Percentiles rank a stretch among this genome's conserved stretches.
phyloP scores from a whole-genome alignment of 176 grass and related monocot species.

The Carex pumila region DNA sequence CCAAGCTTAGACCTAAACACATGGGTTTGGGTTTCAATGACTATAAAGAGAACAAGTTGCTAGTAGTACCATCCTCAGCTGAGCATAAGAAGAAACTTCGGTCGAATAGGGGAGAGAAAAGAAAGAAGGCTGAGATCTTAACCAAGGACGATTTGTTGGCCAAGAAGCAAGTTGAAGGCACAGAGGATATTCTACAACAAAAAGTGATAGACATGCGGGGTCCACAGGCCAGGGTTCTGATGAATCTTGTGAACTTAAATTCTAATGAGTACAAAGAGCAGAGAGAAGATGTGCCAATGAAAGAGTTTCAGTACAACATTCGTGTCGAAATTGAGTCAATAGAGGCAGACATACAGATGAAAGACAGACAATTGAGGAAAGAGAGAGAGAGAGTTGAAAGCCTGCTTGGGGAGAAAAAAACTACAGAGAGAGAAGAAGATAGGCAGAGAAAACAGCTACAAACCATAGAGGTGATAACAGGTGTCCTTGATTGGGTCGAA shows the following conservation, averaged over 20 bases:
- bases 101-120: constrained; percentile 28
- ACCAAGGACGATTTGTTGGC: constrained; percentile 29
- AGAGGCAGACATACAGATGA: constrained; percentile 29
- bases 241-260: constrained; percentile 33
- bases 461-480: constrained; percentile 24
- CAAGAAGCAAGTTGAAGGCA: constrained; percentile 29
- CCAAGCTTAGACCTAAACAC: constrained; percentile 20
- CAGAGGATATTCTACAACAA: constrained; percentile 17
- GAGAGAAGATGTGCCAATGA: constrained; percentile 30
- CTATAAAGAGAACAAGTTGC: constrained; percentile 35
- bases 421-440: constrained; percentile 24
- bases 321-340: constrained; percentile 20
- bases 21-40: constrained; percentile 41
- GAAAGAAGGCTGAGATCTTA: constrained; percentile 27
- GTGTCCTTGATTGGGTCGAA: constrained; percentile 25
- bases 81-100: constrained; percentile 24
- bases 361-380: constrained; percentile 20
- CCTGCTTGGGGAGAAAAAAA: constrained; percentile 30
- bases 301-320: constrained; percentile 34
- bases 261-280: constrained; percentile 24
- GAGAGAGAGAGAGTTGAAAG: constrained; percentile 26
- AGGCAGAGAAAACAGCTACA: constrained; percentile 28
- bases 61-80: background rate
- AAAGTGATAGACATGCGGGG: constrained; percentile 33
- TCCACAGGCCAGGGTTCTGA: constrained; percentile 30